Base-by-base conservation (phyloP, 768 basidiomycete genomes). In the Rhodosporidiobolus odoratus region DNA sequence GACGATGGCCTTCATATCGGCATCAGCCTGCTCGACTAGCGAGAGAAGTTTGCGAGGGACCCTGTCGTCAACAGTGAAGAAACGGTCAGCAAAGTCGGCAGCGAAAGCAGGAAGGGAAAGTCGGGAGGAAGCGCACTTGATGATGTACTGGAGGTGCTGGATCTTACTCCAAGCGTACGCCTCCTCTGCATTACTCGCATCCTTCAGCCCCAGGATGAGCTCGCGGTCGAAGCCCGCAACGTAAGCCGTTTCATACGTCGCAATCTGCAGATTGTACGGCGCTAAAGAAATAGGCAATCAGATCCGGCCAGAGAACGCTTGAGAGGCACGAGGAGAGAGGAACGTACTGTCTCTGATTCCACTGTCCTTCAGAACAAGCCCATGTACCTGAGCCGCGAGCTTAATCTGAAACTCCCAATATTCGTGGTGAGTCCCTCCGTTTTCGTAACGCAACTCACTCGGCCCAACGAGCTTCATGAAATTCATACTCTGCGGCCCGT, bases 71-170 rank as follows among this genome's bases (percentile, higher is more conserved):
- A n/a, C n/a, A n/a, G n/a, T 69, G 37, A 10, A 9, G 25, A 30
- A 38, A 16, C 32, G 27, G 3, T 13, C 4, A 21, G 47, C 47
- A 57, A 23, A n/a, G 15, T 23, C 1, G 15, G 2, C 12, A 58
- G 3, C 30, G 19, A 34, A 17, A 32, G 16, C 17, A 54, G 15
- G 34, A 30, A 57, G 32, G 35, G 27, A 8, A n/a, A n/a, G n/a
- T n/a, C n/a, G n/a, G 13, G 10, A 53, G 23, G 35, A 37, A 38
- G 32, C 61, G 37, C 50, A 64, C 68, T 50, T 58, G 40, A 58
- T 35, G 57, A 69, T 53, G 62, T 64, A 64, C 62, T 69, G 68
- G 10, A 64, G 37, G 58, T 64, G 30, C 30, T 43, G 43, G 32
- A 58, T 58, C 57, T 47, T 40, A 1, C n/a, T 34, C 27, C 57